Base-by-base conservation (phyloP, 1,284 basidiomycete genomes). In the Athelia psychrophila region DNA sequence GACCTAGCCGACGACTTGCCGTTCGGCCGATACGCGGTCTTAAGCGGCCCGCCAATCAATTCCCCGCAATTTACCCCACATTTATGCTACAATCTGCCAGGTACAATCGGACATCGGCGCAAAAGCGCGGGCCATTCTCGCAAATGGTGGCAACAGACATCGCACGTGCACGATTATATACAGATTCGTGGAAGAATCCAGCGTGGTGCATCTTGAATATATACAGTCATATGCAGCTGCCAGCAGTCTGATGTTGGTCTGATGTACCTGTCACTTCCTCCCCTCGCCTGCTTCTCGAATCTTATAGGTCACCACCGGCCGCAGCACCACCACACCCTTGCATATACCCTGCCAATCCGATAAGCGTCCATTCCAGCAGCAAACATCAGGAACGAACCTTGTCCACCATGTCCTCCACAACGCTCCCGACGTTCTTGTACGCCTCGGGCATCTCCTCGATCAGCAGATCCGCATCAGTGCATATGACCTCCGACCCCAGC, bases 361-460 rank as follows among this genome's bases (percentile, higher is more conserved):
- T 30, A 30, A 30, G 27, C 5, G 6, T 13, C 5, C 6, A 13
- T 5, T 13, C 27, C 27, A 30, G 27, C 27, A 30, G 13, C 27
- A 30, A 13, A 5, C 5, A 13, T 30, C 5, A 30, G 27, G 5
- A 6, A 30, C 27, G 27, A 13, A 30, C 27, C 27, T 30, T 47
- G 3, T 60, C 60, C 50, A 64, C 60, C 64, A 72, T 67, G 48
- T 73, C 70, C 6, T 67, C 64, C 10, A 72, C 66, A 6, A 72
- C 70, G 45, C 60, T 62, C 25, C 57, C 57, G 18, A 70, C 56
- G 55, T 68, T 63, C 55, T 72, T 72, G 52, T 73, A 73, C n/a
- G 71, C 70, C 47, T 68, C 71, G 3, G 70, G 71, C 50, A 66
- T 61, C 53, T 73, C 71, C 51, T 72, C 71, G 19, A 70, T 55